Conservation (phyloP, 1,284 basidiomycete species). For the Heterobasidion parviporum region DNA sequence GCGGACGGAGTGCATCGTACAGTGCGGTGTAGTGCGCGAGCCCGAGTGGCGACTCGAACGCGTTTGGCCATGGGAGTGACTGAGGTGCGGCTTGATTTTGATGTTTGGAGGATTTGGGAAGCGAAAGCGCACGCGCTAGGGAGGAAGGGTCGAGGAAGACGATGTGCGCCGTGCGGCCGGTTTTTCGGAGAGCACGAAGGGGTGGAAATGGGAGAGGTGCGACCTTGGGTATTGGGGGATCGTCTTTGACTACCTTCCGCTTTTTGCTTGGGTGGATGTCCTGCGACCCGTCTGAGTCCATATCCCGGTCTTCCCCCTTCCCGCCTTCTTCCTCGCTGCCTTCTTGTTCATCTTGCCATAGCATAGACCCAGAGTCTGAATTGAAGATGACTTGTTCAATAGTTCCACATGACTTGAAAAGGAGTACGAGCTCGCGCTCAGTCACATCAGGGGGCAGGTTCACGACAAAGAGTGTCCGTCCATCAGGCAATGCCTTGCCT, state of each 20-base stretch:
- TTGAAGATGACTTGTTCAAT: conserved; percentile 70
- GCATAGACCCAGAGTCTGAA: conserved; percentile 29
- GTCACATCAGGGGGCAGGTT: conserved; percentile 83
- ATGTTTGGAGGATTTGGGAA: conserved; percentile 18
- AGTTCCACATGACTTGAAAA: conserved; percentile 71
- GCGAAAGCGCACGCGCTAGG: conserved; percentile 51
- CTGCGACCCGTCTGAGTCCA: conserved; percentile 19
- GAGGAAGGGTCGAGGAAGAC: conserved; percentile 75
- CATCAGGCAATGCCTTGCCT: conserved; percentile 39
- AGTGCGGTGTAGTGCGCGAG: conserved; percentile 60
- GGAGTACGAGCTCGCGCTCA: conserved; percentile 61
- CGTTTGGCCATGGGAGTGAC: conserved; percentile 52
- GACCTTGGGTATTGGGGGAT: conserved; percentile 33
- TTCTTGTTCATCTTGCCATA: conserved; percentile 24
- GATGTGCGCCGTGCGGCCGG: conserved; percentile 66
- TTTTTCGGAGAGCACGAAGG: conserved; percentile 48
- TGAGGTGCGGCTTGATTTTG: conserved; percentile 16
- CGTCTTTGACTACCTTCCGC: conserved; percentile 29
- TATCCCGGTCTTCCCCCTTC: conserved; percentile 8
- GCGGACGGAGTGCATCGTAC: conserved; percentile 61
- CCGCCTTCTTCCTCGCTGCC: not conserved
- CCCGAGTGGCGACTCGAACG: conserved; percentile 50
- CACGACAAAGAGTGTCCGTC: conserved; percentile 77
- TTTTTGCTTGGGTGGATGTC: conserved; percentile 37
- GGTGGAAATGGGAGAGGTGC: conserved; percentile 47